Conservation (phyloP, 306 rosid species). For the Lupinus albus region DNA sequence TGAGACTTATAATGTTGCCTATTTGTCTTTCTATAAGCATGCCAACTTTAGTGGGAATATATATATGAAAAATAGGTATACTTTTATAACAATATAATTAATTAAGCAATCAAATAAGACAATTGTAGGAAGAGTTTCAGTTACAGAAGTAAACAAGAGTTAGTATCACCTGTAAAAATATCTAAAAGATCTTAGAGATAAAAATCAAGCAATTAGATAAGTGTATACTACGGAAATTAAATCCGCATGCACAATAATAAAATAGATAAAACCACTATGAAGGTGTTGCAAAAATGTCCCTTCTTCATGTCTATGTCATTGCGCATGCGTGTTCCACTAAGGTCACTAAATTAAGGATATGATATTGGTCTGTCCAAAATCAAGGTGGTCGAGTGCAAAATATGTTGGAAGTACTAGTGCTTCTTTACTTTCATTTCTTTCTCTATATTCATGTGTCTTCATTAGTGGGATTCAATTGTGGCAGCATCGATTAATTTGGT, state of each 20-base stretch:
- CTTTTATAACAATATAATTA: neutral
- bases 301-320: conserved; percentile 7
- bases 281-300: conserved; percentile 46
- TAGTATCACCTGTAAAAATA: no score
- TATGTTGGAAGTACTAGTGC: neutral
- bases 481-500: conserved; percentile 2
- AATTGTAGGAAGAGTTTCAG: neutral
- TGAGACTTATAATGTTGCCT: neutral
- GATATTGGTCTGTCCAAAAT: conserved; percentile 20
- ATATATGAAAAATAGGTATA: neutral
- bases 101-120: neutral
- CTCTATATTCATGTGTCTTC: neutral
- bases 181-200: no score
- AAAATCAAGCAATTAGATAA: neutral
- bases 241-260: neutral
- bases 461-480: conserved; percentile 10
- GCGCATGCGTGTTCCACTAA: conserved; percentile 58
- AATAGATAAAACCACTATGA: neutral
- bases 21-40: neutral
- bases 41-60: neutral
- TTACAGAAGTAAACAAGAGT: neutral
- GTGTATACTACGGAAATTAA: neutral
- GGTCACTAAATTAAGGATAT: conserved; percentile 21
- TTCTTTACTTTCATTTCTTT: neutral
- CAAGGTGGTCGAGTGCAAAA: neutral